Conservation (phyloP, 1,284 basidiomycete genomes). For the Ganoderma meredithae region DNA sequence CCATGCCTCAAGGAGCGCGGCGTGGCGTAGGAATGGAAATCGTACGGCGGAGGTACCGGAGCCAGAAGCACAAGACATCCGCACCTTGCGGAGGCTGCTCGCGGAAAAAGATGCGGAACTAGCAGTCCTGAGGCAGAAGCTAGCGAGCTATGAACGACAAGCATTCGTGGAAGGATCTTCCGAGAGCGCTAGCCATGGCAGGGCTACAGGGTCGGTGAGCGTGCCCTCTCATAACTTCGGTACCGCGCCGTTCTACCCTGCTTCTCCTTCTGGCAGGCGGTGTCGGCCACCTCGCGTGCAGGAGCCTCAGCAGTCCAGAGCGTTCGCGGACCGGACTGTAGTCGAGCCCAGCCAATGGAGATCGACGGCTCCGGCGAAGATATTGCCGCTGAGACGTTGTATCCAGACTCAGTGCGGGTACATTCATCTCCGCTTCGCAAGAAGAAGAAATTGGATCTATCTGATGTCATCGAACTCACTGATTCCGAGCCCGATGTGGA, state of each 20-base stretch:
- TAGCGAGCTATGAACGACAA: constrained; percentile 5
- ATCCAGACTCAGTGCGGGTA: background rate
- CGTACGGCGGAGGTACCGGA: background rate
- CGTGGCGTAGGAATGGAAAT: background rate
- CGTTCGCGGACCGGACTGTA: background rate
- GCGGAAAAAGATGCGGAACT: constrained; percentile 1
- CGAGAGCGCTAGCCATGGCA: background rate
- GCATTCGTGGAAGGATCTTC: background rate
- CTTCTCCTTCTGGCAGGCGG: background rate
- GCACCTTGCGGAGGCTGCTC: background rate
- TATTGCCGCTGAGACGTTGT: background rate
- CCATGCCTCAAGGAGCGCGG: background rate
- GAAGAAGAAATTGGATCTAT: constrained; percentile 2
- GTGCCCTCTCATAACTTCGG: background rate
- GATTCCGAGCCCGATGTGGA: constrained; percentile 3
- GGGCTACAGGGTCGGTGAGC: background rate
- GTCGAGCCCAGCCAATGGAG: background rate
- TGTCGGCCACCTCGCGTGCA: background rate
- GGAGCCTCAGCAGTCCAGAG: background rate
- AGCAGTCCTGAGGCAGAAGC: background rate
- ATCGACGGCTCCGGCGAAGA: constrained; percentile 1
- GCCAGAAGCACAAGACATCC: background rate
- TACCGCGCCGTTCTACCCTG: background rate
- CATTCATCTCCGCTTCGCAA: background rate
- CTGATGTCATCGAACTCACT: constrained; percentile 8